Evolutionary conservation across 2,329 filamentous ascomycete genomes (phyloP).

Genomic region (Nemania abortiva): DNA sequence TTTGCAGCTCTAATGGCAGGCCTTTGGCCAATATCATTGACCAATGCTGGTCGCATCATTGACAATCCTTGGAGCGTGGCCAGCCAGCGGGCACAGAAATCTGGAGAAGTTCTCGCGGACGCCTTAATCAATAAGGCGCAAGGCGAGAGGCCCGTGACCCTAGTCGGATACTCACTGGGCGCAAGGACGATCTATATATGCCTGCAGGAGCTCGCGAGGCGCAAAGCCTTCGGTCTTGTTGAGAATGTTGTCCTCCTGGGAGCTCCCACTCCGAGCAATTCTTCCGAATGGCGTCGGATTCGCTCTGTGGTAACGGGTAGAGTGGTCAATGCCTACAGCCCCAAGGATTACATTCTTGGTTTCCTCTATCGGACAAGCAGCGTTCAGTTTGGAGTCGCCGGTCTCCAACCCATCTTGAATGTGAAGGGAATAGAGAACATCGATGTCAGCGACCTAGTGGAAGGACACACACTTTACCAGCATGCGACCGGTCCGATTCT

Average conservation of each 20-base stretch:
- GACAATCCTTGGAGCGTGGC: slow-evolving; percentile 86
- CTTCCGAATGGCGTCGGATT: slow-evolving; percentile 80
- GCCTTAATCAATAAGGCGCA: slow-evolving; percentile 85
- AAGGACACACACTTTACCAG: slow-evolving; percentile 78
- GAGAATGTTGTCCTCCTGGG: slow-evolving; percentile 89
- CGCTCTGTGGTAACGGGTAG: slow-evolving; percentile 84
- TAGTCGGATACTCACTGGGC: slow-evolving; percentile 85
- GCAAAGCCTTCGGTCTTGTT: slow-evolving; percentile 84
- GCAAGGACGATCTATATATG: slow-evolving; percentile 87
- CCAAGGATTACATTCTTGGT: slow-evolving; percentile 87
- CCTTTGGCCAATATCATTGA: slow-evolving; percentile 71
- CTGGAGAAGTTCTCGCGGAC: slow-evolving; percentile 78
- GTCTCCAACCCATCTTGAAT: slow-evolving; percentile 78
- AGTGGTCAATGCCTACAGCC: slow-evolving; percentile 88
- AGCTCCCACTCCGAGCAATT: slow-evolving; percentile 78
- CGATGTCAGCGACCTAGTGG: slow-evolving; percentile 74
- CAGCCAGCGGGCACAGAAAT: slow-evolving; percentile 82
- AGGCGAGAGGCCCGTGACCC: slow-evolving; percentile 82
- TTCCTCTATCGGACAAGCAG: slow-evolving; percentile 90
- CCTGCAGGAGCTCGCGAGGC: slow-evolving; percentile 78
- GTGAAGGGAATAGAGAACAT: slow-evolving; percentile 76
- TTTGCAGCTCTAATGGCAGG: slow-evolving; percentile 69
- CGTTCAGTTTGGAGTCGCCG: slow-evolving; percentile 85
- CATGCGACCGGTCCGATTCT: slow-evolving; percentile 76
- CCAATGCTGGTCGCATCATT: slow-evolving; percentile 78